Evolutionary conservation across 2,329 filamentous ascomycete genomes (phyloP).

Genomic region (Penicillium capsulatum): DNA sequence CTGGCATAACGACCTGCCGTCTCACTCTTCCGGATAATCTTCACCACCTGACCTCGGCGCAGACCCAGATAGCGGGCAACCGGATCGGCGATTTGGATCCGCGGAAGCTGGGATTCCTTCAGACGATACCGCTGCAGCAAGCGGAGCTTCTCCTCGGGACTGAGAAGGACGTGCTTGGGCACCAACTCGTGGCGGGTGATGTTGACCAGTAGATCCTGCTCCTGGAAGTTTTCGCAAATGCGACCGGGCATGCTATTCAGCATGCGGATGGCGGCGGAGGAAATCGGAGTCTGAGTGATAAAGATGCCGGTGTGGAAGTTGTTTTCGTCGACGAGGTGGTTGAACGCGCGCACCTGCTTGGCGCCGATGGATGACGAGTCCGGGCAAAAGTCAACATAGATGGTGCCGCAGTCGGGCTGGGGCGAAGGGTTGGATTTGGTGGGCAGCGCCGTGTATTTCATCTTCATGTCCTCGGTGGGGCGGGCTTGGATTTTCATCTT

Average conservation of each 20-base stretch:
- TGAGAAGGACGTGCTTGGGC: constrained; percentile 86
- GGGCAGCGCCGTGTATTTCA: constrained; percentile 71
- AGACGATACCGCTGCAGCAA: constrained; percentile 85
- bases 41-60: constrained; percentile 89
- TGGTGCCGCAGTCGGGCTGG: constrained; percentile 70
- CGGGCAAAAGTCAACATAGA: constrained; percentile 89
- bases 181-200: constrained; percentile 98
- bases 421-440: constrained; percentile 67
- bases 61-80: constrained; percentile 89
- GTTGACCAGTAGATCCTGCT: constrained; percentile 94
- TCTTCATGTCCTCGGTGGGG: constrained; percentile 77
- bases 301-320: constrained; percentile 89
- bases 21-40: constrained; percentile 94
- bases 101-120: constrained; percentile 94
- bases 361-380: constrained; percentile 74
- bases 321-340: constrained; percentile 71
- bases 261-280: constrained; percentile 80
- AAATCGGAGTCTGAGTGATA: constrained; percentile 76
- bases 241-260: constrained; percentile 72
- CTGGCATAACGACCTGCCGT: constrained; percentile 95
- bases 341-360: constrained; percentile 86
- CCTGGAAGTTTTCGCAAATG: constrained; percentile 89
- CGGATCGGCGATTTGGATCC: constrained; percentile 86
- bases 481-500: constrained; percentile 85
- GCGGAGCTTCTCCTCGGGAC: constrained; percentile 80